phyloP scores from a whole-genome alignment of 1,284 basidiomycete genomes.

The Malassezia brasiliensis region DNA sequence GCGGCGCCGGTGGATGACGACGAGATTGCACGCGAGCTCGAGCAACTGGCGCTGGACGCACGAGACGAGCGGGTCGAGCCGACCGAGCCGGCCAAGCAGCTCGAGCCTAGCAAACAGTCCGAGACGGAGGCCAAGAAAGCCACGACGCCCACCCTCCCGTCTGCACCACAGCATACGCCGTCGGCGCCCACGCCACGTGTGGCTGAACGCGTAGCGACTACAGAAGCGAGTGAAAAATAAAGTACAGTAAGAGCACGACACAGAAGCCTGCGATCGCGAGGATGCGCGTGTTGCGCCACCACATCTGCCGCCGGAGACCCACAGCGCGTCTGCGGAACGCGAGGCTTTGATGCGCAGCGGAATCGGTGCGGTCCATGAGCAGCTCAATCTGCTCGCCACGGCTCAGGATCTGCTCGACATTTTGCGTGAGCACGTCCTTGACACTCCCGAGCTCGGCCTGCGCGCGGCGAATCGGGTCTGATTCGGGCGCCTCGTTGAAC shows the following conservation, averaged over 20 bases:
- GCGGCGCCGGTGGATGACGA: constrained; percentile 53
- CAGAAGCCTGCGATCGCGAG: constrained; percentile 64
- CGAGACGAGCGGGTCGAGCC: background rate
- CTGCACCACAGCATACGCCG: constrained; percentile 2
- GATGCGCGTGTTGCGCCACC: constrained; percentile 69
- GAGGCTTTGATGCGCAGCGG: constrained; percentile 86
- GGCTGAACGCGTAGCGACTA: background rate
- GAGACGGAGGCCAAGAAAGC: background rate
- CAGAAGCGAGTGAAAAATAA: background rate
- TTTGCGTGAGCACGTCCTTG: constrained; percentile 84
- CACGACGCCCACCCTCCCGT: background rate
- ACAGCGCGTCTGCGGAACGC: constrained; percentile 86
- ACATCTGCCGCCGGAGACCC: constrained; percentile 78
- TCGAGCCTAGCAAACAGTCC: too few species aligned
- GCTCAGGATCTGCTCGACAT: constrained; percentile 64
- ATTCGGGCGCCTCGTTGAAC: constrained; percentile 78
- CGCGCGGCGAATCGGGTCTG: constrained; percentile 81
- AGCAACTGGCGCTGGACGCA: constrained; percentile 12
- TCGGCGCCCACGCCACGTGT: too few species aligned
- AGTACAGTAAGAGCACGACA: constrained; percentile 54
- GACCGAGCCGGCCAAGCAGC: background rate
- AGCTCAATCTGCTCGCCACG: constrained; percentile 91
- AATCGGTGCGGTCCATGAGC: constrained; percentile 92
- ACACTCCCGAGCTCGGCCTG: constrained; percentile 83
- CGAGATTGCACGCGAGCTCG: constrained; percentile 38